Evolutionary conservation across 129 eudicot genomes (phyloP).

Genomic region (Ambrosia trifida): DNA sequence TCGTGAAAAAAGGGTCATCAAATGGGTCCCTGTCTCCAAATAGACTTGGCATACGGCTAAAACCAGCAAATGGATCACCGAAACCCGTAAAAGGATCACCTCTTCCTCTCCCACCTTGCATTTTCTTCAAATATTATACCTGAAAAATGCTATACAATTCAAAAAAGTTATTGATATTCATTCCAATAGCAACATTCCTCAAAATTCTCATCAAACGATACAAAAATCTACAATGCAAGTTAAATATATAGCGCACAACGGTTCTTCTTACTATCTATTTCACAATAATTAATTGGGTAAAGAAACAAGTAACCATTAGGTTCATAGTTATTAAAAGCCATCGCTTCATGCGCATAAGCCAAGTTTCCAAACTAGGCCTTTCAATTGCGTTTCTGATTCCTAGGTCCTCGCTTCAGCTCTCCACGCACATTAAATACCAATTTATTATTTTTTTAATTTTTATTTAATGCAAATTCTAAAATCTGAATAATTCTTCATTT

Average conservation of each 20-base stretch:
- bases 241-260: neutral
- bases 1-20: slow-evolving; percentile 79
- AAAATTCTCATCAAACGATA: neutral
- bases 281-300: neutral
- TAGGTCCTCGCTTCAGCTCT: no score
- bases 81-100: slow-evolving; percentile 49
- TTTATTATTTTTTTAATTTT: no score
- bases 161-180: neutral
- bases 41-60: slow-evolving; percentile 52
- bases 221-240: neutral
- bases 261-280: slow-evolving; percentile 3
- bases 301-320: neutral
- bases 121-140: slow-evolving; percentile 34
- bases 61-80: slow-evolving; percentile 55
- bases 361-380: no score
- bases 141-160: slow-evolving; percentile 14
- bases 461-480: no score
- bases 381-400: no score
- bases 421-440: no score
- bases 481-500: no score
- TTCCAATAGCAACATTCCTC: neutral
- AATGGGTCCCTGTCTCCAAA: slow-evolving; percentile 79
- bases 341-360: no score
- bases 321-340: no score
- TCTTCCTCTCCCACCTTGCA: slow-evolving; percentile 63